These are phyloP conservation scores for Cladosporium sp. DNA, from an alignment of 2,329 filamentous ascomycete genomes.

Conservation along the genomic window DNA sequence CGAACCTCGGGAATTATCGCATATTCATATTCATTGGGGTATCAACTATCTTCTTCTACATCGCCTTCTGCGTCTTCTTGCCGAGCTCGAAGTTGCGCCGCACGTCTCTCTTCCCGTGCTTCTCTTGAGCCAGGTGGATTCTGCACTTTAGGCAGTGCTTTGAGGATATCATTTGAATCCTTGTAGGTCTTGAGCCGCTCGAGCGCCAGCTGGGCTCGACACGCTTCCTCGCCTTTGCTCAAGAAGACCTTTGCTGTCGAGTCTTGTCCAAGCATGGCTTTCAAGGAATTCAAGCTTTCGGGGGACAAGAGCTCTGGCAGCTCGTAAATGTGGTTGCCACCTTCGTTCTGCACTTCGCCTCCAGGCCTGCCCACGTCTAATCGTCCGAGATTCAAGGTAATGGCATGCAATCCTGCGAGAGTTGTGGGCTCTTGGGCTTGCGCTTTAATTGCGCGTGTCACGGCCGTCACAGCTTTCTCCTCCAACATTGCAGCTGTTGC, in stretches of 20 bases:
- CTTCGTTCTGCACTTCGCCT: no score
- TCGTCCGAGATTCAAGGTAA: neutral
- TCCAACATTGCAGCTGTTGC: neutral
- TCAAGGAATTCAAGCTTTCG: neutral
- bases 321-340: neutral
- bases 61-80: no score
- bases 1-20: no score
- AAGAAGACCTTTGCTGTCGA: neutral
- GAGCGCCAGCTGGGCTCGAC: neutral
- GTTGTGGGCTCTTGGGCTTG: neutral
- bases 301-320: neutral
- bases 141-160: neutral
- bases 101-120: neutral
- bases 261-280: neutral
- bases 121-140: neutral
- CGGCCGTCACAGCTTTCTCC: neutral
- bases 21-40: no score
- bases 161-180: neutral
- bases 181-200: conserved; percentile 2
- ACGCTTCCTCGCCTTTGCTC: neutral
- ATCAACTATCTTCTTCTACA: no score
- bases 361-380: no score
- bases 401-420: no score
- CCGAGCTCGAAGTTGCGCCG: no score
- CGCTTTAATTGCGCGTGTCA: neutral